Percentiles rank a stretch among this genome's conserved stretches.
Evolutionary conservation across 495 filamentous ascomycete genomes (phyloP).

Genomic region (Xylaria sp.): DNA sequence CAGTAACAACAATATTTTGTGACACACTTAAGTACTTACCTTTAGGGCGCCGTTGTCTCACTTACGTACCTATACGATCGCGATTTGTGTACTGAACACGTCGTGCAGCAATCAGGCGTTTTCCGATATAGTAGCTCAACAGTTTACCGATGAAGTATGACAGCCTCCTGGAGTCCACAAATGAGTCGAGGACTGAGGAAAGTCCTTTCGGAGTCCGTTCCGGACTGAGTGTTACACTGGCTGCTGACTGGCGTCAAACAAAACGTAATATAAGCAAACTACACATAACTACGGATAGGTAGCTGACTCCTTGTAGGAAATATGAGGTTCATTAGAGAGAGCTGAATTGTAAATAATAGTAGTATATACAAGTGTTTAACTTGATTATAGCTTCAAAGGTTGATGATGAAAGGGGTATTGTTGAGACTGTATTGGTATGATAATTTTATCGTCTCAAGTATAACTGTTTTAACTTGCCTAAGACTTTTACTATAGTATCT

Average conservation of each 20-base stretch:
- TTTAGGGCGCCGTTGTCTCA: not conserved
- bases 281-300: too few species aligned
- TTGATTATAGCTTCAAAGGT: not conserved
- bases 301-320: not conserved
- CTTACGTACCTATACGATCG: too few species aligned
- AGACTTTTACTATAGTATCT: not conserved
- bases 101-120: not conserved
- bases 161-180: not conserved
- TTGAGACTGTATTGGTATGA: not conserved
- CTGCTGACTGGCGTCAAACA: not conserved
- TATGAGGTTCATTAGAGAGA: slow-evolving; percentile 2
- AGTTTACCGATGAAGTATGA: not conserved
- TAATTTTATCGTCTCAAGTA: not conserved
- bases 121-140: not conserved
- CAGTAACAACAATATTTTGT: not conserved
- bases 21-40: too few species aligned
- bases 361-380: too few species aligned
- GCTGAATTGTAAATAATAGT: not conserved
- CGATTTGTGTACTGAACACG: not conserved
- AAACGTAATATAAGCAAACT: not conserved
- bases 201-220: slow-evolving; percentile 25
- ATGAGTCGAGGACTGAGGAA: not conserved
- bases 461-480: not conserved
- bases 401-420: not conserved
- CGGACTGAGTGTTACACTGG: slow-evolving; percentile 16